A percentile compares a stretch with the other conserved stretches of the same genome.
These are phyloP conservation scores for Collybiopsis luxurians DNA, from an alignment of 768 basidiomycete genomes.

Conservation along the genomic window DNA sequence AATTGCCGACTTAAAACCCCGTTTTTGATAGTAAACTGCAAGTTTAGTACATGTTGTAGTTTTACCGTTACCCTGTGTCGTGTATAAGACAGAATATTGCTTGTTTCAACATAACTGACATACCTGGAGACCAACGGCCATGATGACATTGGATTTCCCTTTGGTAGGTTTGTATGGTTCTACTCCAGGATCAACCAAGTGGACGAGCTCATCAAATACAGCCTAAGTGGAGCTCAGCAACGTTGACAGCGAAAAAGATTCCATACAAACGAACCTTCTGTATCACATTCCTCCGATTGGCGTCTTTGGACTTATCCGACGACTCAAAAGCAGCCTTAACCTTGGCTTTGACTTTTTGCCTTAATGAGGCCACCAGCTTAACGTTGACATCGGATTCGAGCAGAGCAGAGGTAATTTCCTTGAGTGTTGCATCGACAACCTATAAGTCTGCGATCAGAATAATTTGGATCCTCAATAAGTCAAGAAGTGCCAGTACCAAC, in stretches of 20 bases:
- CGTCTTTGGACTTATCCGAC: conserved; percentile 72
- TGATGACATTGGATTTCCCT: conserved; percentile 89
- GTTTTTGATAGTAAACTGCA: conserved; percentile 94
- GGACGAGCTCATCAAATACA: conserved; percentile 95
- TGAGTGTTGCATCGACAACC: conserved; percentile 92
- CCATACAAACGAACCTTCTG: conserved; percentile 68
- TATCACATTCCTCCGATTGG: conserved; percentile 81
- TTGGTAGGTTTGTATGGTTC: conserved; percentile 97
- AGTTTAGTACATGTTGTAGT: conserved; percentile 99
- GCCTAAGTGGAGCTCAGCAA: conserved; percentile 49
- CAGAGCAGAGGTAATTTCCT: conserved; percentile 91
- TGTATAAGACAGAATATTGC: conserved; percentile 1
- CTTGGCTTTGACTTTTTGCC: conserved; percentile 88
- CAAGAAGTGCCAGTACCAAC: conserved; percentile 34
- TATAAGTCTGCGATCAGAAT: conserved; percentile 27
- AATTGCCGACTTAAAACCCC: conserved; percentile 95
- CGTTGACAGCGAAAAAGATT: not conserved
- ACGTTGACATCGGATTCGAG: conserved; percentile 99
- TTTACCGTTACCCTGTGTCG: conserved; percentile 89
- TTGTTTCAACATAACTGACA: conserved; percentile 16
- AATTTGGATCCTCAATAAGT: not conserved
- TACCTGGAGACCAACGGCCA: conserved; percentile 97
- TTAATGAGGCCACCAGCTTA: conserved; percentile 84
- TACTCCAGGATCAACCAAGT: conserved; percentile 91
- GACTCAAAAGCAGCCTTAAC: conserved; percentile 80